Percentiles rank a stretch among this genome's conserved stretches.
Evolutionary conservation across 106 monocot genomes (phyloP).

Genomic region (Dendrobium officinale): DNA sequence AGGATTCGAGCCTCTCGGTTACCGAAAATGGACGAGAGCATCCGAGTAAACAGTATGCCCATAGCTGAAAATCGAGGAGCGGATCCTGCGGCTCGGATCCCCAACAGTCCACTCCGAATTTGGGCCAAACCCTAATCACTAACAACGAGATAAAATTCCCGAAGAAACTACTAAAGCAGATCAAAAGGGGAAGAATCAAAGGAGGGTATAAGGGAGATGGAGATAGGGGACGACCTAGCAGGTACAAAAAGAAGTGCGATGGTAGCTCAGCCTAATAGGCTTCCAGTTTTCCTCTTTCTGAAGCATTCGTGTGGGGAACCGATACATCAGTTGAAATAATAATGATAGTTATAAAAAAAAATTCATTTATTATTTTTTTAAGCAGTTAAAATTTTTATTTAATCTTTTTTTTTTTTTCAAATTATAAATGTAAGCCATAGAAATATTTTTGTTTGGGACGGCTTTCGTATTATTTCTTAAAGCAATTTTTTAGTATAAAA

Average conservation of each 20-base stretch:
- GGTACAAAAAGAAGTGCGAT: not conserved
- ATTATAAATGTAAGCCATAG: too few relatives aligned
- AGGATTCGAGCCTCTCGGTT: conserved; percentile 97
- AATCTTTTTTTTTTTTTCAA: too few relatives aligned
- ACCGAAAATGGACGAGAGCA: conserved; percentile 91
- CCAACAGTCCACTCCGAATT: not conserved
- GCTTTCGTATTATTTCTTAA: too few relatives aligned
- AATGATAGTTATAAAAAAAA: too few relatives aligned
- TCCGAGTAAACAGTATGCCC: conserved; percentile 92
- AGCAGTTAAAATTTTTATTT: too few relatives aligned
- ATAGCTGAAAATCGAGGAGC: conserved; percentile 29
- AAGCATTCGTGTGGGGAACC: too few relatives aligned
- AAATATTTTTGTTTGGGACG: too few relatives aligned
- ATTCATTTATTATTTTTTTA: too few relatives aligned
- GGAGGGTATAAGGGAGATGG: not conserved
- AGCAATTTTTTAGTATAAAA: too few relatives aligned
- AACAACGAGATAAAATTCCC: not conserved
- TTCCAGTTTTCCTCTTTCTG: not conserved
- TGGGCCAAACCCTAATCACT: not conserved
- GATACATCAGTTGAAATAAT: too few relatives aligned
- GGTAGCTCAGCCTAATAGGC: not conserved
- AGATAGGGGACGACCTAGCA: not conserved
- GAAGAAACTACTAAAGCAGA: not conserved
- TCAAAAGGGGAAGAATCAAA: not conserved
- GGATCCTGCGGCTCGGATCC: conserved; percentile 11